Base-by-base conservation (phyloP, 768 basidiomycete species). In the Russula brevipes region DNA sequence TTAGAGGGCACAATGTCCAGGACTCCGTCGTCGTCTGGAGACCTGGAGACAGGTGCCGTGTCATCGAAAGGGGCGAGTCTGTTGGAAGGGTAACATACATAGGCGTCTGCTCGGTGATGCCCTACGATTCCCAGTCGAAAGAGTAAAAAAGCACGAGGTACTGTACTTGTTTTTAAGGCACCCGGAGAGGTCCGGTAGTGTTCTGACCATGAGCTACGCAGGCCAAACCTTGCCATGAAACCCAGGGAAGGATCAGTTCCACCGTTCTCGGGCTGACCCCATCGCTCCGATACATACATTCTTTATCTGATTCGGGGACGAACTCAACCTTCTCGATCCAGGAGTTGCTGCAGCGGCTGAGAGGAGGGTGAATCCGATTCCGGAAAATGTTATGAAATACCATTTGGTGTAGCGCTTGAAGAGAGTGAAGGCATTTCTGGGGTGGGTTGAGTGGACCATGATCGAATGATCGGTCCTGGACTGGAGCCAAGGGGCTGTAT, bases 191-290 rank as follows among this genome's bases (percentile, higher is more conserved):
- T 84, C 85, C 88, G 87, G 65, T 87, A 76, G 61, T 82, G 79
- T 0, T 83, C 82, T 74, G 86, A 84, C 88, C 88, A 91, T 12
- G 89, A 86, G 36, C 81, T 80, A 39, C 89, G 84, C 0, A 87
- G 73, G 46, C 81, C 79, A 71, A 87, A 84, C 33, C 86, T 76
- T 24, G 79, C 87, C 68, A 75, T 77, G 70, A 82, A 79, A 2
- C 87, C 85, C 9, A 91, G 74, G n/a, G 75, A 81, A 4, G 85
- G 79, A 71, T 91, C 87, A n/a, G 89, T 91, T 51, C 89, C 89
- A 5, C 85, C 86, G 38, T 44, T 52, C 16, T 63, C 61, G 33
- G 76, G 62, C 67, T 75, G 84, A 8, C 84, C 77, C 88, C 88
- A 90, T 56, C 76, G 76, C 57, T 85, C 85, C n/a, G n/a, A n/a